A percentile compares a stretch with the other conserved stretches of the same genome.
Evolutionary conservation across 495 filamentous ascomycete species (phyloP).

Genomic region (Hypomontagnella submonticulosa): DNA sequence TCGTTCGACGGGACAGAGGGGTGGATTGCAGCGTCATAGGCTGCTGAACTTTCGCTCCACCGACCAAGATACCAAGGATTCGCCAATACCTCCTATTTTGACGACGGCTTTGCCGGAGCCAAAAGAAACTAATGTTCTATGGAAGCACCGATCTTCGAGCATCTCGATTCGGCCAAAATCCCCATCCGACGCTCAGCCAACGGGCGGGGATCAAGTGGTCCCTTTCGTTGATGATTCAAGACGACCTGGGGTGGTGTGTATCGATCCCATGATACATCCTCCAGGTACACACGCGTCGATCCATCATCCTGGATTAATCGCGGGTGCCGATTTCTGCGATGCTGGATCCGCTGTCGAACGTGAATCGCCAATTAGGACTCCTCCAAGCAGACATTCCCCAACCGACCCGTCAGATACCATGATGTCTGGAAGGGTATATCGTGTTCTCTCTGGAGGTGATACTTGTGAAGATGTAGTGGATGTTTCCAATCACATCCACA

Average conservation of each 20-base stretch:
- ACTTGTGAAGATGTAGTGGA: slow-evolving; percentile 45
- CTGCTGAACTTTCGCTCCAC: slow-evolving; percentile 31
- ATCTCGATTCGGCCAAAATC: slow-evolving; percentile 19
- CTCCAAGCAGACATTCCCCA: slow-evolving; percentile 19
- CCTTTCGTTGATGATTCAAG: slow-evolving; percentile 4
- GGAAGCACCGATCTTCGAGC: slow-evolving; percentile 17
- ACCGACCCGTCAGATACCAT: slow-evolving; percentile 5
- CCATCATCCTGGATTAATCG: slow-evolving; percentile 26
- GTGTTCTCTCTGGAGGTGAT: slow-evolving; percentile 45
- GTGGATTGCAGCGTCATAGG: slow-evolving; percentile 30
- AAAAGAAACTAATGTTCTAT: slow-evolving; percentile 7
- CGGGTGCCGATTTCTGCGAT: slow-evolving; percentile 30
- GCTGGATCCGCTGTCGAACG: slow-evolving; percentile 26
- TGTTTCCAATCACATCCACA: slow-evolving; percentile 46
- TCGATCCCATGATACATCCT: slow-evolving; percentile 30
- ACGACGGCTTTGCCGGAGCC: slow-evolving; percentile 15
- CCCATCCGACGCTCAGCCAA: slow-evolving; percentile 4
- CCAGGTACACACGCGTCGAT: slow-evolving; percentile 19
- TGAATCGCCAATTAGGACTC: slow-evolving; percentile 33
- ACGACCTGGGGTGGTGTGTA: slow-evolving; percentile 23
- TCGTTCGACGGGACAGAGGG: slow-evolving; percentile 28
- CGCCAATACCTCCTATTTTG: slow-evolving; percentile 40
- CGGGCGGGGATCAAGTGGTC: neutral
- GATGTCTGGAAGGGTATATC: slow-evolving; percentile 41
- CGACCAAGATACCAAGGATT: slow-evolving; percentile 30